phyloP scores from a whole-genome alignment of 2,329 filamentous ascomycete genomes.

The Immersiporthe knoxdaviesiana region DNA sequence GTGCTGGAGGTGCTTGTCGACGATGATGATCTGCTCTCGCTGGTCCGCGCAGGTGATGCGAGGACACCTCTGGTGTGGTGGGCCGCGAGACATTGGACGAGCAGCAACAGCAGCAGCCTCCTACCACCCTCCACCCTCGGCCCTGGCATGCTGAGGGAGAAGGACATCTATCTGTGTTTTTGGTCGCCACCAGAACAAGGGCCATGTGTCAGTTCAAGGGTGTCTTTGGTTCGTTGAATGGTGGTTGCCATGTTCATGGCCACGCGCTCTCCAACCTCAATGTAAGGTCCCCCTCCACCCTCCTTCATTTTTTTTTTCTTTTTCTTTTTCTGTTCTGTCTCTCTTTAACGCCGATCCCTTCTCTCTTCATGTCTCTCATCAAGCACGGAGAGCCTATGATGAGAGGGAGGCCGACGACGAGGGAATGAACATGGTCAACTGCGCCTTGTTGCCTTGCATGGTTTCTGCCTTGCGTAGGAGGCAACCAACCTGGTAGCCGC shows the following conservation, averaged over 20 bases:
- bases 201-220: slow-evolving; percentile 4
- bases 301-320: neutral
- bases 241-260: neutral
- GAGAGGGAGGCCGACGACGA: neutral
- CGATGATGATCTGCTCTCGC: neutral
- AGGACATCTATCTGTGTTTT: slow-evolving; percentile 45
- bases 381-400: neutral
- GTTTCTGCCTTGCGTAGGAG: slow-evolving; percentile 4
- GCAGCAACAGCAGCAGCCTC: slow-evolving; percentile 20
- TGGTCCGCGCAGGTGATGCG: neutral
- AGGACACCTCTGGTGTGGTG: neutral
- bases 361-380: neutral
- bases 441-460: neutral
- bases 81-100: slow-evolving; percentile 19
- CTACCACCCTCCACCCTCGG: slow-evolving; percentile 13
- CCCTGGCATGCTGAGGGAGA: slow-evolving; percentile 47
- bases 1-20: slow-evolving; percentile 31
- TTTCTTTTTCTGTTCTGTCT: neutral
- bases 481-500: slow-evolving; percentile 21
- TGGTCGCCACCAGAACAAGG: slow-evolving; percentile 5
- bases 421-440: neutral
- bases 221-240: neutral
- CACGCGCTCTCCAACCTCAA: neutral
- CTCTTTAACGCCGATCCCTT: neutral
- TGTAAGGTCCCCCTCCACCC: neutral